Percentiles rank a stretch among this genome's conserved stretches.
phyloP scores from a whole-genome alignment of 2,329 filamentous ascomycete genomes.

The Arthrobotrys entomopaga region DNA sequence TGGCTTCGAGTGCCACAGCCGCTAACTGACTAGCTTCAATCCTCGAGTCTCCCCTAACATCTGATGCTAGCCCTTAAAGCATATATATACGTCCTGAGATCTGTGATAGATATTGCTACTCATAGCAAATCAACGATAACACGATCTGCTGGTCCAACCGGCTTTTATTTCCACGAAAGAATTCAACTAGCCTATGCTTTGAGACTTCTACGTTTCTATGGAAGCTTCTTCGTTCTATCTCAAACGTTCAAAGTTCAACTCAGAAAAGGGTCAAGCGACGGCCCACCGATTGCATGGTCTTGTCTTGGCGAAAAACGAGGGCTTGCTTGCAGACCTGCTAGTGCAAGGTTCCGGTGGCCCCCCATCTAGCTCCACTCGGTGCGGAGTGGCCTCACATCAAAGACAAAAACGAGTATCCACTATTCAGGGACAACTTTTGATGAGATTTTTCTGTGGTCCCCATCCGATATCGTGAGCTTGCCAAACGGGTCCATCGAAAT shows the following conservation, averaged over 20 bases:
- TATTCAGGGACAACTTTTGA: conserved; percentile 50
- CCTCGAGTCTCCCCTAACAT: conserved; percentile 24
- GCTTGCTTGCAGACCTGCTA: conserved; percentile 48
- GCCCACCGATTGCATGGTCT: conserved; percentile 34
- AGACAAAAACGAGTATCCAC: conserved; percentile 46
- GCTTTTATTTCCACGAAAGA: neutral
- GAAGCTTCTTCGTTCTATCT: neutral
- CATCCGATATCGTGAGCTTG: conserved; percentile 38
- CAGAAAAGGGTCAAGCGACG: conserved; percentile 27
- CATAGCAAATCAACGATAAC: conserved; percentile 8
- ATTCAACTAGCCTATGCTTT: neutral
- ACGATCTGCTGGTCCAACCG: neutral
- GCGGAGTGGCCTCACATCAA: conserved; percentile 39
- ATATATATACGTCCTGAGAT: conserved; percentile 17
- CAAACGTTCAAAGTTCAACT: neutral
- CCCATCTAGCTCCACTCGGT: conserved; percentile 50
- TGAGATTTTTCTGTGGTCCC: conserved; percentile 31
- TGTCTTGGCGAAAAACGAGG: conserved; percentile 34
- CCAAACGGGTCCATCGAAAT: conserved; percentile 23
- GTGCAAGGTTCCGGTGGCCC: conserved; percentile 47
- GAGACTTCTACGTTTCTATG: neutral
- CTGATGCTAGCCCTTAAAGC: conserved; percentile 11
- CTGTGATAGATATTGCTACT: conserved; percentile 8
- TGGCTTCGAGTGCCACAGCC: conserved; percentile 48
- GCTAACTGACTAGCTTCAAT: conserved; percentile 48